Evolutionary conservation across 495 filamentous ascomycete genomes (phyloP).

Genomic region (Aspergillus leporis): DNA sequence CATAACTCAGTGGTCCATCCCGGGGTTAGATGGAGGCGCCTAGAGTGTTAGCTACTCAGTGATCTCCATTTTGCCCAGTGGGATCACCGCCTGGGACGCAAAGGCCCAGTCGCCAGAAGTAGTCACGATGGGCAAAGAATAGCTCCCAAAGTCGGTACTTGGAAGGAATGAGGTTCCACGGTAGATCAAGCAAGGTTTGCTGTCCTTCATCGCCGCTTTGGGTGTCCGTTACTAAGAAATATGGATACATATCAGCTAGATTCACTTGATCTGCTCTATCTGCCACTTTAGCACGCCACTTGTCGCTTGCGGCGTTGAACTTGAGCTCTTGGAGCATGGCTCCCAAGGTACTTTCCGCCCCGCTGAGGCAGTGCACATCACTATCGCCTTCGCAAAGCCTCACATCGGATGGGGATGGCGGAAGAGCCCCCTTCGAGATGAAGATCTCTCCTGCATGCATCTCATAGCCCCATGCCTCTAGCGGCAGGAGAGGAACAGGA

Average conservation of each 20-base stretch:
- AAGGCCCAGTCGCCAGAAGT: conserved; percentile 90
- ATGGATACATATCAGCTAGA: not conserved
- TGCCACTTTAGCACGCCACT: not conserved
- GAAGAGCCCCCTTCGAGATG: conserved; percentile 68
- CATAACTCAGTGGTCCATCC: not conserved
- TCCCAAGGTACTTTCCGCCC: conserved; percentile 35
- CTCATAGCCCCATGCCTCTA: conserved; percentile 82
- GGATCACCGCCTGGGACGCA: conserved; percentile 86
- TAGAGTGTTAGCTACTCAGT: not conserved
- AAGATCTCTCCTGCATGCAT: conserved; percentile 86
- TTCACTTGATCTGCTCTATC: conserved; percentile 5
- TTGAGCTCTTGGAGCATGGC: conserved; percentile 9
- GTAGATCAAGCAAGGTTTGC: conserved; percentile 23
- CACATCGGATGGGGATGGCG: conserved; percentile 68
- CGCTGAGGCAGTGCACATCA: conserved; percentile 70
- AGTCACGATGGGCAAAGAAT: conserved; percentile 94
- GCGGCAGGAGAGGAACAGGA: conserved; percentile 84
- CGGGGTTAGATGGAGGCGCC: too few species aligned
- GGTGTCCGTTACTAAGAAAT: not conserved
- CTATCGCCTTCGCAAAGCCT: conserved; percentile 66
- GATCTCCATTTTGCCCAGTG: conserved; percentile 17
- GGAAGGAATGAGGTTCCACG: conserved; percentile 54
- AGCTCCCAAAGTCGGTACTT: conserved; percentile 80
- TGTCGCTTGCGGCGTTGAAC: not conserved
- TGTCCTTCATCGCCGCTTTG: conserved; percentile 18